Evolutionary conservation across 306 rosid genomes (phyloP), one percentile per base, ranked within the genome.

Genomic region (Castanea sativa): DNA sequence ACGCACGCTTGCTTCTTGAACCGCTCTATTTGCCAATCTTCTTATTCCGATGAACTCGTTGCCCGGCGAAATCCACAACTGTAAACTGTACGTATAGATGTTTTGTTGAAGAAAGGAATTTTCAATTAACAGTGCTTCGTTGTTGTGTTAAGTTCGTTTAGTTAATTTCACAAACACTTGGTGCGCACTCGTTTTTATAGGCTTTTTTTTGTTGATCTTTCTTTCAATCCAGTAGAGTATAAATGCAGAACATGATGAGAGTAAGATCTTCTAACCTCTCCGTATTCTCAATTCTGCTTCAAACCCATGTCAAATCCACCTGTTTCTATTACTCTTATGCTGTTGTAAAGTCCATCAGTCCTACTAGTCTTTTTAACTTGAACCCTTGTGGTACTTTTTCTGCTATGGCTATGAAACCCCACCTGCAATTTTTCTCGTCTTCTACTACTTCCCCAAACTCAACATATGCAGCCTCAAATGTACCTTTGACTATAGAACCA

Each of bases 91-190:
- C 45, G 45, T 41, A 8, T 11, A 41, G 12, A 41, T 41, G 45
- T 41, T 41, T 41, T 41, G 45, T 41, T 7, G 25, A 18, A 67
- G 4, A 64, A 64, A 29, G 45, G 70, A 15, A 10, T 6, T 30
- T 65, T 33, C 71, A 32, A 18, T 0, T 1, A 30, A 32, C 51
- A 1, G 2, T 65, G 16, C 71, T 18, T 68, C 29, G 16, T 68
- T 35, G 1, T 35, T 10, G 27, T 35, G 9, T 5, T 35, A 38
- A 33, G 52, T 57, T 80, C 82, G 73, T 13, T 80, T 27, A 20
- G 85, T 69, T 80, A 78, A 80, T 87, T 63, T 83, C 73, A 4
- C 85, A 78, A 80, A 83, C 85, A 75, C 57, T 64, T 85, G 78
- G 9, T 6, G 21, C 73, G 35, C 51, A 16, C 71, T 11, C 21